Base-by-base conservation (phyloP, 768 basidiomycete genomes). In the Candolleomyces efflorescens region DNA sequence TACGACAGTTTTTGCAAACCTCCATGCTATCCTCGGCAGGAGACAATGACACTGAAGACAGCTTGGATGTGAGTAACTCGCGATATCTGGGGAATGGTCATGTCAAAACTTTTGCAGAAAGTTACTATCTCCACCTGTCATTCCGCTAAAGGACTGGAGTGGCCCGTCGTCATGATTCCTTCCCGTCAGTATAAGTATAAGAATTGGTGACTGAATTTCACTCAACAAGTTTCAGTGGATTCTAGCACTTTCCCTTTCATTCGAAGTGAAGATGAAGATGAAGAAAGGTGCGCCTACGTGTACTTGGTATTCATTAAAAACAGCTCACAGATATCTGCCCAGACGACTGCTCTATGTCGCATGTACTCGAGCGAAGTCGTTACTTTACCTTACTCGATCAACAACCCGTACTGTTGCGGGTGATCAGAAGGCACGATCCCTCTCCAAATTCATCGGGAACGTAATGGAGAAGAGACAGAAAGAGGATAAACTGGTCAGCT, bases 101-200 rank as follows among this genome's bases (percentile, higher is more conserved):
- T 37, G 38, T 50, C 60, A 20, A 41, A 12, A 26, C 15, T 23
- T 41, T 22, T 23, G 26, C 54, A 91, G 88, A 90, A 87, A 80
- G 91, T 94, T 6, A 88, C 86, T 1, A 84, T 94, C 45, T 80
- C 87, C 1, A 95, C 93, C 0, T 92, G 92, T 55, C 93, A 96
- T 72, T 83, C 91, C 36, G 92, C 92, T 0, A 96, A 96, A 68
- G 92, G 93, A 0, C 74, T 94, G 7, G 93, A 96, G 69, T 96
- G 92, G 92, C 92, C 93, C 0, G 88, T 94, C 1, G 91, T 94
- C 0, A 86, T 94, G 60, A 75, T 91, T 18, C 88, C 89, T 22
- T 82, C 86, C 13, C 84, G 87, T 87, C 65, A 59, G 63, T 36
- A 10, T 57, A 38, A 36, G 44, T 17, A 37, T 46, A n/a, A n/a